These are phyloP conservation scores for Chalaropsis thielavioides DNA, from an alignment of 2,329 filamentous ascomycete species.

Conservation along the genomic window DNA sequence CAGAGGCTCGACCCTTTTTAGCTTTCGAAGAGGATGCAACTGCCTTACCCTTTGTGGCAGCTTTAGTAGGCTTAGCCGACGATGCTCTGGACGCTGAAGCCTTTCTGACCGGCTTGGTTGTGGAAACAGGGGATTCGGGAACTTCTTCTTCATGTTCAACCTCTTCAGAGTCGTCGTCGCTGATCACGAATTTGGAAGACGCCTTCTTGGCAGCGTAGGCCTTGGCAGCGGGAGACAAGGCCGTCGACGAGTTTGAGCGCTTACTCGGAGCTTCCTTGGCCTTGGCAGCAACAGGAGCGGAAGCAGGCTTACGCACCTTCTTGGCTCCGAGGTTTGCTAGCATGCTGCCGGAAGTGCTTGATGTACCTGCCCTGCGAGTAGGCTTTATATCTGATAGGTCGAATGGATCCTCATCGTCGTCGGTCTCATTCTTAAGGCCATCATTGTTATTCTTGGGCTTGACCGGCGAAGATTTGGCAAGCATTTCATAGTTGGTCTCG, in stretches of 20 bases:
- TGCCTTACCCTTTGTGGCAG: background rate
- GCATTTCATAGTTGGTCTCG: slow-evolving; percentile 54
- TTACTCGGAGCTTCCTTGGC: slow-evolving; percentile 30
- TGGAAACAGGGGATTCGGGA: background rate
- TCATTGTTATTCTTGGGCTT: slow-evolving; percentile 40
- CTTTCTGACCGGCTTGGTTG: background rate
- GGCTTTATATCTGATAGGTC: slow-evolving; percentile 24
- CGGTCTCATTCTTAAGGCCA: slow-evolving; percentile 41
- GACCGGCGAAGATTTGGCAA: slow-evolving; percentile 49
- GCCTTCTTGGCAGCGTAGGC: slow-evolving; percentile 42
- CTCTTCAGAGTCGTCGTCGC: slow-evolving; percentile 31
- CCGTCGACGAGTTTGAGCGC: slow-evolving; percentile 18
- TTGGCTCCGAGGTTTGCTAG: slow-evolving; percentile 12
- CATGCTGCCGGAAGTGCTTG: slow-evolving; percentile 30
- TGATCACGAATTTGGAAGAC: slow-evolving; percentile 25
- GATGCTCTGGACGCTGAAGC: background rate
- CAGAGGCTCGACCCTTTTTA: background rate
- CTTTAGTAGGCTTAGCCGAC: slow-evolving; percentile 3
- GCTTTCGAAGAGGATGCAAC: background rate
- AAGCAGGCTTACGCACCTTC: slow-evolving; percentile 11
- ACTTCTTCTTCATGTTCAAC: slow-evolving; percentile 22
- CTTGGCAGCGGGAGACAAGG: slow-evolving; percentile 55
- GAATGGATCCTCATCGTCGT: slow-evolving; percentile 22
- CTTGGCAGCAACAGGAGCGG: slow-evolving; percentile 33
- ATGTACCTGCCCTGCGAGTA: slow-evolving; percentile 30